Conservation (phyloP, 2,329 filamentous ascomycete genomes). For the Emericellopsis cladophorae region DNA sequence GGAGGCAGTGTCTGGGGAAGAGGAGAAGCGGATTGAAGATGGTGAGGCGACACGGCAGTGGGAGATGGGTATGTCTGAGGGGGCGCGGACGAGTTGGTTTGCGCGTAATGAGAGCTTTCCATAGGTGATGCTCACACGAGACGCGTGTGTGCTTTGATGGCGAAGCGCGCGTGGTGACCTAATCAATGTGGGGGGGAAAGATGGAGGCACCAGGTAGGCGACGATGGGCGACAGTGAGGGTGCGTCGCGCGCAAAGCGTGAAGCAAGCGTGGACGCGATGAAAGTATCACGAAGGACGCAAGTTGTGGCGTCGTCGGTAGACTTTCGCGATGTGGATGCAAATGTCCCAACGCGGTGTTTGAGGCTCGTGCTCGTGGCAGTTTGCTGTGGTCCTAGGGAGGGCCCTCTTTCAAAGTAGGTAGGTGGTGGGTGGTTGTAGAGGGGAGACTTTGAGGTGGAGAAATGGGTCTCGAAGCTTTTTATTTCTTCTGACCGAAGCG, state of each 20-base stretch:
- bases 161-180: slow-evolving; percentile 5
- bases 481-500: slow-evolving; percentile 17
- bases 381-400: slow-evolving; percentile 7
- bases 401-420: slow-evolving; percentile 17
- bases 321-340: slow-evolving; percentile 7
- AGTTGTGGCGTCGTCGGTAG: not conserved
- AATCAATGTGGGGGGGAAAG: not conserved
- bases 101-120: no score
- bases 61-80: slow-evolving; percentile 37
- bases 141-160: slow-evolving; percentile 28
- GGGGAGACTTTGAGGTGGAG: slow-evolving; percentile 33
- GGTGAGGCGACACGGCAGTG: slow-evolving; percentile 37
- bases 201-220: not conserved
- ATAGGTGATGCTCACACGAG: slow-evolving; percentile 38
- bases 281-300: not conserved
- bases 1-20: slow-evolving; percentile 43
- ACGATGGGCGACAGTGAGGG: no score
- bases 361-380: slow-evolving; percentile 17
- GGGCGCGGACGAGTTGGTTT: slow-evolving; percentile 31
- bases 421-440: slow-evolving; percentile 23
- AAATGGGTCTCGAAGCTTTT: slow-evolving; percentile 30
- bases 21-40: slow-evolving; percentile 33
- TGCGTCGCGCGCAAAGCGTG: not conserved
- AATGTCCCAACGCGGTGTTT: slow-evolving; percentile 21
- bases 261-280: not conserved